These are phyloP conservation scores for Dalbergia oliveri DNA, from an alignment of 306 rosid genomes.

Conservation along the genomic window DNA sequence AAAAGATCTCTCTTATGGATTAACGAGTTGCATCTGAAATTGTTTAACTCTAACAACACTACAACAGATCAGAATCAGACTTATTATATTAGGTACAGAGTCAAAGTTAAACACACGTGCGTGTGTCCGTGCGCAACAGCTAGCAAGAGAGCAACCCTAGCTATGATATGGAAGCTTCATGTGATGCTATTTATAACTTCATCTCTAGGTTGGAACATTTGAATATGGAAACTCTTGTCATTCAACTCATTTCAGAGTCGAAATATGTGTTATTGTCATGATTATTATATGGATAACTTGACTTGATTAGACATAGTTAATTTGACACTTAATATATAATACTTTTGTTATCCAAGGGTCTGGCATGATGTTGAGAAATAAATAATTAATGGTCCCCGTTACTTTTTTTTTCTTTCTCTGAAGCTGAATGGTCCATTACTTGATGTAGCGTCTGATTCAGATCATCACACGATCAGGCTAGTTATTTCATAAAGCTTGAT, in stretches of 20 bases:
- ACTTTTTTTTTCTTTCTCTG: too few relatives aligned
- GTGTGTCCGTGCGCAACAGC: slow-evolving; percentile 44
- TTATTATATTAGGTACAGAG: not conserved
- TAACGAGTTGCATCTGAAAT: not conserved
- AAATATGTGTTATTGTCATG: slow-evolving; percentile 29
- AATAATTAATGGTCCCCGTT: slow-evolving; percentile 49
- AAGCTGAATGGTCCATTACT: slow-evolving; percentile 44
- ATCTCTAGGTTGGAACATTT: slow-evolving; percentile 42
- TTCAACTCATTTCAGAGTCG: slow-evolving; percentile 31
- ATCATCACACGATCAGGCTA: not conserved
- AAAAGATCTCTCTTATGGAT: not conserved
- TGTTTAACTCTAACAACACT: not conserved
- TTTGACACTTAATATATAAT: slow-evolving; percentile 11
- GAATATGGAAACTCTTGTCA: not conserved
- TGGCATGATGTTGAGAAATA: slow-evolving; percentile 30
- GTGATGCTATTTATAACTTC: slow-evolving; percentile 27
- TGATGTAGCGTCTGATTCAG: slow-evolving; percentile 36
- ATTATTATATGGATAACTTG: slow-evolving; percentile 42
- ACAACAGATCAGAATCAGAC: not conserved
- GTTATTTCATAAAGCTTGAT: slow-evolving; percentile 22
- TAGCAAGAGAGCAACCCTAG: slow-evolving; percentile 25
- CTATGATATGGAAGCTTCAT: slow-evolving; percentile 29
- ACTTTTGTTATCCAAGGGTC: slow-evolving; percentile 25
- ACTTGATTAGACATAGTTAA: slow-evolving; percentile 50
- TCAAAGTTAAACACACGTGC: slow-evolving; percentile 36